phyloP scores from a whole-genome alignment of 345 rosid genomes.

The Eucalyptus erythrocorys region DNA sequence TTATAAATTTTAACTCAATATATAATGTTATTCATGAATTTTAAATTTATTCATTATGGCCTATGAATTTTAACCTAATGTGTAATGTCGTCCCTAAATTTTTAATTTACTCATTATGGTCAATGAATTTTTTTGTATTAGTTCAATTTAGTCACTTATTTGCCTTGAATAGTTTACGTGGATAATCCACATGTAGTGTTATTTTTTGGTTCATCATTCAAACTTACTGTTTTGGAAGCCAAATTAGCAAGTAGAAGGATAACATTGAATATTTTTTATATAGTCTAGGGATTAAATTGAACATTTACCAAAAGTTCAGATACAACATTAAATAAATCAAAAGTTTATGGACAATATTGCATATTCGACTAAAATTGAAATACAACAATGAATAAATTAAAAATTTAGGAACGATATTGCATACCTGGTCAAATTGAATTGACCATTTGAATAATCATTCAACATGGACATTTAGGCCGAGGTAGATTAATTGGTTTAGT shows the following conservation, averaged over 20 bases:
- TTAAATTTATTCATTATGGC: neutral
- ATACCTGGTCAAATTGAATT: neutral
- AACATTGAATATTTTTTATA: neutral
- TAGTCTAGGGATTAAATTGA: neutral
- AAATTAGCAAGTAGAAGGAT: neutral
- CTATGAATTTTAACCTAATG: neutral
- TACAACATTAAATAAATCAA: neutral
- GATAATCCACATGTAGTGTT: neutral
- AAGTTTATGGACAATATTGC: neutral
- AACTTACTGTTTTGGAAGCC: neutral
- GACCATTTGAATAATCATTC: neutral
- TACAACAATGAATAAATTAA: neutral
- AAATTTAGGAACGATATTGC: rapidly evolving
- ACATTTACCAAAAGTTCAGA: neutral
- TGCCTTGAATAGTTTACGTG: neutral
- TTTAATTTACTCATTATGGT: neutral
- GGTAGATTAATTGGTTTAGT: neutral
- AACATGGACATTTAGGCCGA: neutral
- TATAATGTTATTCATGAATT: neutral
- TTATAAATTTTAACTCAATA: neutral
- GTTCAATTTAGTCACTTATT: neutral
- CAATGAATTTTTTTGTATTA: neutral
- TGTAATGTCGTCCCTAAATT: neutral
- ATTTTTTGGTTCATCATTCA: neutral
- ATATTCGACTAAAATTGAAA: neutral